Evolutionary conservation across 768 basidiomycete genomes (phyloP).

Genomic region (Lentinus tigrinus): DNA sequence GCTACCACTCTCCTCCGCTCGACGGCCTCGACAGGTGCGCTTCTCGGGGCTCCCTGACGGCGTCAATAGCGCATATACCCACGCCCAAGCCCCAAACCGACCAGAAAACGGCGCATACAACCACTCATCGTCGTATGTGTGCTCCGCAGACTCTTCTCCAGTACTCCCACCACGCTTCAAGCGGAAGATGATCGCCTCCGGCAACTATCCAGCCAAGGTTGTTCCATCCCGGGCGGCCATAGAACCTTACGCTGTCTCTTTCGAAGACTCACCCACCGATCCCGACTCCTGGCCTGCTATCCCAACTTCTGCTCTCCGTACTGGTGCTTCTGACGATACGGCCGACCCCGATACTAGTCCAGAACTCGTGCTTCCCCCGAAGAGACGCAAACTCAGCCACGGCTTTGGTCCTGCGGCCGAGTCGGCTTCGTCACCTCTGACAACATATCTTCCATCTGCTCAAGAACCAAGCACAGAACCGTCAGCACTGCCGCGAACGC

Average conservation of each 20-base stretch:
- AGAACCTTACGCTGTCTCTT: neutral
- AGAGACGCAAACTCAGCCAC: too few species aligned
- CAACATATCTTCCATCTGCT: too few species aligned
- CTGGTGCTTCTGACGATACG: neutral
- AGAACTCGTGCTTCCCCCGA: neutral
- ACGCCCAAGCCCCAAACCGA: neutral
- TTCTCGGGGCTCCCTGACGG: neutral
- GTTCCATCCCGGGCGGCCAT: neutral
- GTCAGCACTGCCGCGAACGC: neutral
- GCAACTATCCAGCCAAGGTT: neutral
- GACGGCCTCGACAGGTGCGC: conserved; percentile 1
- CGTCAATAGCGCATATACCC: neutral
- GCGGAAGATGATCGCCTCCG: neutral
- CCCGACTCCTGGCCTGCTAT: neutral
- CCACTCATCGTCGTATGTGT: neutral
- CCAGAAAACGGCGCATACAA: neutral
- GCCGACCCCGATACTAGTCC: neutral
- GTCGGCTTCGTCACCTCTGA: too few species aligned
- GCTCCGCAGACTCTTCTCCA: neutral
- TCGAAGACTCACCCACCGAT: neutral
- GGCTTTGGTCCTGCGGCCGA: too few species aligned
- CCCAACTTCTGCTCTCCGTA: neutral
- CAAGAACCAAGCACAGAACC: too few species aligned
- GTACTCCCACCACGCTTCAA: conserved; percentile 4
- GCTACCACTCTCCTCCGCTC: neutral